Base-by-base conservation (phyloP, 352 stramenopile species). In the Globisporangium echinulatum region DNA sequence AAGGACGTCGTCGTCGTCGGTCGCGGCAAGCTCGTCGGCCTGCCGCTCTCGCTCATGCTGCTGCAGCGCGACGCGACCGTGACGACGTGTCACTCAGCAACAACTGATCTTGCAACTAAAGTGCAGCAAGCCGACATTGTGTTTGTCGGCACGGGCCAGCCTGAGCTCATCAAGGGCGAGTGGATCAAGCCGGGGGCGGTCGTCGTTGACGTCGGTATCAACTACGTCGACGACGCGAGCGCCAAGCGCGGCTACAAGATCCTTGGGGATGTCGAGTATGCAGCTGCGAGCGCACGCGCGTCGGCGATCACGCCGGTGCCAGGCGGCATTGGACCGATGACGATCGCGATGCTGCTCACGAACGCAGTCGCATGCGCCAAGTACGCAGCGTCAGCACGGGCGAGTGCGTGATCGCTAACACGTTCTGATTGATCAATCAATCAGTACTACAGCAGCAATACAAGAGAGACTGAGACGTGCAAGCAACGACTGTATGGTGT, bases 141-240 rank as follows among this genome's bases (percentile, higher is more conserved):
- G 19, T 75, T 99, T 38, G 97, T 97, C 6, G 97, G 94, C 39
- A 90, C 94, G 25, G 97, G 97, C 48, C 72, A 93, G 50, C 90
- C 97, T 0, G 77, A 98, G 63, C 81, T 99, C 49, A 79, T 99
- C 37, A 96, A 97, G 63, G 88, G 82, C 50, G 80, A 91, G 42
- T 99, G 97, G 97, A 75, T 99, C 51, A 99, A 99, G 70, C 76
- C 91, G 7, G 97, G 97, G 49, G 94, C 90, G 19, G 92, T 98
- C 15, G 97, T 99, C 7, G 96, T 99, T 62, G 97, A 99, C 79
- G 96, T 99, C 17, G 97, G 97, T 15, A 99, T 99, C 70, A 99
- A 98, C 76, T 97, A 94, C 62, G 89, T 99, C 15, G 89, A 98
- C 63, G 82, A 95, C 57, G 66, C 77, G 14, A 69, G 56, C 6